Evolutionary conservation across 164 flowering plant species (phyloP).

Genomic region (Magnolia changhungtana): DNA sequence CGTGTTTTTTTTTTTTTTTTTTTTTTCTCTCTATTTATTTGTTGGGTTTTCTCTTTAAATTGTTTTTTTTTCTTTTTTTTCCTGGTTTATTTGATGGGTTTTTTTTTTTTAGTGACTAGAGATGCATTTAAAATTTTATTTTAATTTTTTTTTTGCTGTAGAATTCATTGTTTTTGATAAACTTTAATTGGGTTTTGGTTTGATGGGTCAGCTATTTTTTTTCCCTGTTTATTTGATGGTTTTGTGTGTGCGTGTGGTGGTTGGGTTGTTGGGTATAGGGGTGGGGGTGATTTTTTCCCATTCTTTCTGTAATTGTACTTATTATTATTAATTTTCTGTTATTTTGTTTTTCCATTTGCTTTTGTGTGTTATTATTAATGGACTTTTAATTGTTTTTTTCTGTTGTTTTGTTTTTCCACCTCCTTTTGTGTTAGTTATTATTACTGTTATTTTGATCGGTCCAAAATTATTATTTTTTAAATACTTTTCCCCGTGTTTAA

Average conservation of each 20-base stretch:
- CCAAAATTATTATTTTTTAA: too few relatives aligned
- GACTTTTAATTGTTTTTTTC: too few relatives aligned
- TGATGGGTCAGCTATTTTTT: not conserved
- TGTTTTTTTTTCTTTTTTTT: not conserved
- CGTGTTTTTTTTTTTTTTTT: too few relatives aligned
- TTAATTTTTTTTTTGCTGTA: not conserved
- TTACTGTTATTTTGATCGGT: too few relatives aligned
- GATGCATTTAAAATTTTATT: not conserved
- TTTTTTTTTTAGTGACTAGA: not conserved
- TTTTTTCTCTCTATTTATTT: not conserved
- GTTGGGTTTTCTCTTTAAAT: not conserved
- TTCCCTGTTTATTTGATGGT: not conserved
- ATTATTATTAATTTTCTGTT: too few relatives aligned
- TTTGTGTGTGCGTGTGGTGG: not conserved
- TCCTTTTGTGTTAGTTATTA: too few relatives aligned
- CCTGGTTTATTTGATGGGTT: not conserved
- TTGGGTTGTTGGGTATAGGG: not conserved
- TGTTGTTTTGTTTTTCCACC: too few relatives aligned
- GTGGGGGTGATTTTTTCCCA: too few relatives aligned
- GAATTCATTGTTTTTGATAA: not conserved
- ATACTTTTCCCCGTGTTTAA: too few relatives aligned
- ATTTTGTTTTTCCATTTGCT: too few relatives aligned
- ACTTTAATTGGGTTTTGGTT: not conserved
- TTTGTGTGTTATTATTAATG: too few relatives aligned
- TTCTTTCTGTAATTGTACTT: too few relatives aligned